phyloP scores from a whole-genome alignment of 1,284 basidiomycete genomes.

The Mycosarcoma maydis region DNA sequence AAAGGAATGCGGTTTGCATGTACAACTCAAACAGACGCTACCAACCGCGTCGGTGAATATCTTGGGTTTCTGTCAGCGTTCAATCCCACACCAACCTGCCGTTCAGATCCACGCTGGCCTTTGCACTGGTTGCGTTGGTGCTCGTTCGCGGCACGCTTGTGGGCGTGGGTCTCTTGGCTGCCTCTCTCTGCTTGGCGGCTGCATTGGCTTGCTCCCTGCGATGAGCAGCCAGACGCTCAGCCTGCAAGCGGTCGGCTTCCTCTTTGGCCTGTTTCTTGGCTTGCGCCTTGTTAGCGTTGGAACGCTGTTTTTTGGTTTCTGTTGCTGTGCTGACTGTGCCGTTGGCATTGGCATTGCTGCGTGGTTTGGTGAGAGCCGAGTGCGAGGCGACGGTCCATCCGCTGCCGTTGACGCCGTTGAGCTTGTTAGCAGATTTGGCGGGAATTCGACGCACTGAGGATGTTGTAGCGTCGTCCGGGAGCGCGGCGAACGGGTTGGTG shows the following conservation, averaged over 20 bases:
- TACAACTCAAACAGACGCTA: background rate
- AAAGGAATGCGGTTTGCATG: too few species aligned
- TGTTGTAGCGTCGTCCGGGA: conserved; percentile 39
- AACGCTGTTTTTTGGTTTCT: conserved; percentile 57
- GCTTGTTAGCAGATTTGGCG: conserved; percentile 3
- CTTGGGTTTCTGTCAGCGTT: background rate
- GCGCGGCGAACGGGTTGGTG: conserved; percentile 48
- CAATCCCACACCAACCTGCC: conserved; percentile 52
- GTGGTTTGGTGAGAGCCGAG: conserved; percentile 4
- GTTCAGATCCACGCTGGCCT: conserved; percentile 44
- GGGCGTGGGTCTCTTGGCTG: conserved; percentile 20
- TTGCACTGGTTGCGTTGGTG: conserved; percentile 14
- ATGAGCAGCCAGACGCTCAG: conserved; percentile 52
- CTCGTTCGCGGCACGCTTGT: conserved; percentile 6
- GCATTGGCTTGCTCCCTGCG: conserved; percentile 42
- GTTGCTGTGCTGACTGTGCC: background rate
- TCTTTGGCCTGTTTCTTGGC: conserved; percentile 56
- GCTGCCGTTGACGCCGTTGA: background rate
- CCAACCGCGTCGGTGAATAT: background rate
- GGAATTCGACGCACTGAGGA: conserved; percentile 20
- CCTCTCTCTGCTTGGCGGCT: conserved; percentile 22
- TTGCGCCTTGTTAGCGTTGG: conserved; percentile 53
- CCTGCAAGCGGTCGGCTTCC: conserved; percentile 47
- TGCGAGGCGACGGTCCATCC: conserved; percentile 22
- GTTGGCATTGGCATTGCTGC: background rate